Conservation (phyloP, 257 asterid species). For the Gardenia jasminoides region DNA sequence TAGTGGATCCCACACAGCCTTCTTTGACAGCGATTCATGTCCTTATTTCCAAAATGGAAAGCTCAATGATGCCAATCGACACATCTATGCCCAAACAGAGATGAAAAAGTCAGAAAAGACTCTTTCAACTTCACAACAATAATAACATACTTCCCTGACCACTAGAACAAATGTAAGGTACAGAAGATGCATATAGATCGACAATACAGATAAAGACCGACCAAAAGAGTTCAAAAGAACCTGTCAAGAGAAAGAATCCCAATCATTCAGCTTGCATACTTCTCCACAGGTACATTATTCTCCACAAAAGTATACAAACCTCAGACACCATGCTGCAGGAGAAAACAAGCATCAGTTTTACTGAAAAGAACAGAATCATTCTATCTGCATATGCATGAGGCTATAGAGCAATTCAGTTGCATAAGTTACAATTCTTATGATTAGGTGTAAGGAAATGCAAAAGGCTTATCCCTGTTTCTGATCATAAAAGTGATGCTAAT, state of each 20-base stretch:
- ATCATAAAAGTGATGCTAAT: neutral
- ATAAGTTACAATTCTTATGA: neutral
- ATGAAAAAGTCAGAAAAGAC: neutral
- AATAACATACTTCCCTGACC: neutral
- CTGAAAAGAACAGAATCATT: neutral
- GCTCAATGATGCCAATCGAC: neutral
- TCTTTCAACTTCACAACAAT: neutral
- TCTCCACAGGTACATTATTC: conserved; percentile 5
- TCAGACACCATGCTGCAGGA: conserved; percentile 4
- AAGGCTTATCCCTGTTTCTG: neutral
- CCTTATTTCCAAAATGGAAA: neutral
- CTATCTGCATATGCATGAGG: neutral
- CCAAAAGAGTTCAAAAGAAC: neutral
- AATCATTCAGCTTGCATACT: neutral
- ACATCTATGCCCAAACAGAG: neutral
- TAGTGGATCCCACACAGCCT: neutral
- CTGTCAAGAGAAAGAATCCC: neutral
- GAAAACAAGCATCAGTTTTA: neutral
- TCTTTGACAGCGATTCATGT: neutral
- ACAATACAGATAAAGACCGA: neutral
- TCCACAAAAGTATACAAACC: conserved; percentile 3
- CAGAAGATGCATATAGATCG: neutral
- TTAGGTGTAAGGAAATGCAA: neutral
- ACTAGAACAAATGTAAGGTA: too few relatives aligned
- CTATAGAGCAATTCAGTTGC: neutral